Conservation (phyloP, 257 asterid genomes). For the Plantago ovata region DNA sequence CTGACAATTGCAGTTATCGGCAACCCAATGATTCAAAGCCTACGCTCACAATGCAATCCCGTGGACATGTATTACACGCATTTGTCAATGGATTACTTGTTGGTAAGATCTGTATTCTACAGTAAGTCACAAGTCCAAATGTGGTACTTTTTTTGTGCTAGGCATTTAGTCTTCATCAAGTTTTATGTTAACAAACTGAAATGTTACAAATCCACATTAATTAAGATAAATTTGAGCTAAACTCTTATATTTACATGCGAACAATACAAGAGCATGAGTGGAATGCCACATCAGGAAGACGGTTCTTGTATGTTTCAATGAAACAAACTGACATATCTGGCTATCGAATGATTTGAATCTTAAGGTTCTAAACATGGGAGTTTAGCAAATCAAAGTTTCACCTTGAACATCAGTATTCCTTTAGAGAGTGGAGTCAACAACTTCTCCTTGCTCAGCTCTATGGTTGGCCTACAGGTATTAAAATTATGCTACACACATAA, state of each 20-base stretch:
- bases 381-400: slow-evolving; percentile 34
- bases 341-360: slow-evolving; percentile 2
- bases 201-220: too few species aligned
- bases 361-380: slow-evolving; percentile 69
- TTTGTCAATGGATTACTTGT: slow-evolving; percentile 57
- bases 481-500: background rate
- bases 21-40: slow-evolving; percentile 29
- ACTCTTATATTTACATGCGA: too few species aligned
- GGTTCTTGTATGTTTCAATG: background rate
- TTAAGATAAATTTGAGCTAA: too few species aligned
- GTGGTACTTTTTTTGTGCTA: too few species aligned
- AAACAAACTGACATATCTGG: background rate
- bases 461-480: slow-evolving; percentile 75
- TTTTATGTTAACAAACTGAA: too few species aligned
- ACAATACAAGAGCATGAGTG: background rate
- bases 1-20: slow-evolving; percentile 34
- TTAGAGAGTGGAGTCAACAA: slow-evolving; percentile 47
- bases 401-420: slow-evolving; percentile 26
- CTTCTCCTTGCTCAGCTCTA: slow-evolving; percentile 68
- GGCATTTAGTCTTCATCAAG: too few species aligned
- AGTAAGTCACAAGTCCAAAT: background rate
- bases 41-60: slow-evolving; percentile 45
- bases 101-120: slow-evolving; percentile 36
- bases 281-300: background rate
- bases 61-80: slow-evolving; percentile 66